phyloP scores from a whole-genome alignment of 306 rosid genomes.

The Casuarina glauca region DNA sequence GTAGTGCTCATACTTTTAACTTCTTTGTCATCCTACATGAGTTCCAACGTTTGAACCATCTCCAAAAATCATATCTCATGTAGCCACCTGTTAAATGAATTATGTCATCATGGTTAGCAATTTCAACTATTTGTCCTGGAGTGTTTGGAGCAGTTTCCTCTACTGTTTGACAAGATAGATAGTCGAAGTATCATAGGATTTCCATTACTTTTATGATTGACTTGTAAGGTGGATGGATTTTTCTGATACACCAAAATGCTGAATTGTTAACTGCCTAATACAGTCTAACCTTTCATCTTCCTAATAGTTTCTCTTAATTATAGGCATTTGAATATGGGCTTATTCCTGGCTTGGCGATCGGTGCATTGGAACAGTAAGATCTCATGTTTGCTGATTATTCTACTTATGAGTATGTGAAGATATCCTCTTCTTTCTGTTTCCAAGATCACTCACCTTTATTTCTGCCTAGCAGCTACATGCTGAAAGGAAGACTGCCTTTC shows the following conservation, averaged over 20 bases:
- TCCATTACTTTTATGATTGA: slow-evolving; percentile 4
- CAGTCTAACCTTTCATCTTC: slow-evolving; percentile 22
- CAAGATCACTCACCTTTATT: slow-evolving; percentile 27
- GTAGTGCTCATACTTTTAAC: slow-evolving; percentile 1
- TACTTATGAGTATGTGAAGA: slow-evolving; percentile 11
- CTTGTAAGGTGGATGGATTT: background rate
- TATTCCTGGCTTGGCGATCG: slow-evolving; percentile 79
- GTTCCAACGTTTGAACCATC: background rate
- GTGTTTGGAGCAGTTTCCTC: background rate
- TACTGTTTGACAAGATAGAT: slow-evolving; percentile 10
- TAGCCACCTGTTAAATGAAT: slow-evolving; percentile 8
- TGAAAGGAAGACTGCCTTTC: slow-evolving; percentile 77
- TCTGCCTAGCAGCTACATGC: slow-evolving; percentile 59
- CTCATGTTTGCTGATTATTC: slow-evolving; percentile 24
- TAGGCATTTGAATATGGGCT: slow-evolving; percentile 91
- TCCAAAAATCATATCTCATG: background rate
- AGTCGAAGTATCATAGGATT: slow-evolving; percentile 1
- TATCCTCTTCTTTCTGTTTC: slow-evolving; percentile 2
- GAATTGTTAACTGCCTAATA: background rate
- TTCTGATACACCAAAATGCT: background rate
- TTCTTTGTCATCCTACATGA: background rate
- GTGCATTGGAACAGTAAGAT: slow-evolving; percentile 92
- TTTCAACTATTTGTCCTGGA: background rate
- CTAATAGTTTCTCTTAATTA: slow-evolving; percentile 24
- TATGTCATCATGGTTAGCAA: slow-evolving; percentile 10